Evolutionary conservation across 2,329 filamentous ascomycete species (phyloP).

Genomic region (Alternaria hordeiaustralica): DNA sequence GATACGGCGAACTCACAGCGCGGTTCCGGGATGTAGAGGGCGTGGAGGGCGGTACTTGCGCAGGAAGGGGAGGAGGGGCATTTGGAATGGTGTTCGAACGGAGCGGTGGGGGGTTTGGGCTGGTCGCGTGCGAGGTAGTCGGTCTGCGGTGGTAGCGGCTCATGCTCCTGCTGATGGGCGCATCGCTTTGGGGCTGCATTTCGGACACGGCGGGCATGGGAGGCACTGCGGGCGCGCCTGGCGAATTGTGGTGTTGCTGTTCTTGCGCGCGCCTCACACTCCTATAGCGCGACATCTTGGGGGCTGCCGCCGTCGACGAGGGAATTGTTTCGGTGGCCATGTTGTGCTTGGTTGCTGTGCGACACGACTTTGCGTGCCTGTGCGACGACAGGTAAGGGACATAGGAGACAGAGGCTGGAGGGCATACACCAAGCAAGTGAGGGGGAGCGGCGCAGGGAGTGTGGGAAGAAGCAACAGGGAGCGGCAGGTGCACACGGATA

Average conservation of each 20-base stretch:
- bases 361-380: conserved; percentile 31
- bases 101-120: conserved; percentile 29
- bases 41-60: conserved; percentile 18
- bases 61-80: conserved; percentile 15
- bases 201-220: conserved; percentile 34
- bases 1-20: conserved; percentile 37
- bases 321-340: conserved; percentile 43
- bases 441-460: conserved; percentile 9
- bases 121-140: conserved; percentile 33
- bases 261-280: conserved; percentile 59
- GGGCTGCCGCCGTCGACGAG: conserved; percentile 29
- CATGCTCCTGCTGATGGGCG: conserved; percentile 46
- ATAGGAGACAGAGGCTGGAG: conserved; percentile 12
- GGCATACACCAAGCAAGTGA: conserved; percentile 12
- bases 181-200: conserved; percentile 26
- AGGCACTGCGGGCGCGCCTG: conserved; percentile 21
- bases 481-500: conserved; percentile 31
- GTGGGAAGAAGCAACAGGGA: conserved; percentile 14
- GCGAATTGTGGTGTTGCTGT: conserved; percentile 23
- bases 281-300: conserved; percentile 65
- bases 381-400: conserved; percentile 26
- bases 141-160: conserved; percentile 51
- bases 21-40: conserved; percentile 31
- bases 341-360: conserved; percentile 28
- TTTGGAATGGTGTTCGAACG: conserved; percentile 30